Evolutionary conservation across 1,284 basidiomycete species (phyloP).

Genomic region (Sphaerobolus stellatus): DNA sequence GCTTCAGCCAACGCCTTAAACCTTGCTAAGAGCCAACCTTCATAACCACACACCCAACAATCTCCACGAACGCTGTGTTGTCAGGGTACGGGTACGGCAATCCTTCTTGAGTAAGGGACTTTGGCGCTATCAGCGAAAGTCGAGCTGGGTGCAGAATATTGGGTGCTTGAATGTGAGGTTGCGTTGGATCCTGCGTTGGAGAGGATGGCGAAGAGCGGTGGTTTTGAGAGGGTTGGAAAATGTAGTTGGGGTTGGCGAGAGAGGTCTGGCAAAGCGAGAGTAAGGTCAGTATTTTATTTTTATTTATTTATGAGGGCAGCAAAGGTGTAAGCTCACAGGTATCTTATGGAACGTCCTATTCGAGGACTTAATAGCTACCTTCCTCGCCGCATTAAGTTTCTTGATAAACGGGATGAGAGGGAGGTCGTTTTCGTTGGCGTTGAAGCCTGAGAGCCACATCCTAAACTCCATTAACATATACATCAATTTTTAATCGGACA

Average conservation of each 20-base stretch:
- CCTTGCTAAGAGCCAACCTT: too few relatives aligned
- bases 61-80: too few relatives aligned
- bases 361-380: slow-evolving; percentile 47
- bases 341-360: slow-evolving; percentile 55
- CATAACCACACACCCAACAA: too few relatives aligned
- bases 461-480: too few relatives aligned
- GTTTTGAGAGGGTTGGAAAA: slow-evolving; percentile 63
- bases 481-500: slow-evolving; percentile 13
- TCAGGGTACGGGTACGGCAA: too few relatives aligned
- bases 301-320: background rate
- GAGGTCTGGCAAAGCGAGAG: slow-evolving; percentile 23
- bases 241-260: slow-evolving; percentile 41
- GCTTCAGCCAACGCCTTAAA: too few relatives aligned
- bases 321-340: too few relatives aligned
- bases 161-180: too few relatives aligned
- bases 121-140: too few relatives aligned
- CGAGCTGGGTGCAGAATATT: too few relatives aligned
- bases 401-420: slow-evolving; percentile 52
- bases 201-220: slow-evolving; percentile 63
- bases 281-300: too few relatives aligned
- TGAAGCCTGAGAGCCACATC: slow-evolving; percentile 58
- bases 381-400: slow-evolving; percentile 60
- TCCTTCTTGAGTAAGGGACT: too few relatives aligned
- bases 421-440: slow-evolving; percentile 41
- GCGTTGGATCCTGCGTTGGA: slow-evolving; percentile 58